Base-by-base conservation (phyloP, 192 early-diverging fungal genomes). In the Coemansia sp. region DNA sequence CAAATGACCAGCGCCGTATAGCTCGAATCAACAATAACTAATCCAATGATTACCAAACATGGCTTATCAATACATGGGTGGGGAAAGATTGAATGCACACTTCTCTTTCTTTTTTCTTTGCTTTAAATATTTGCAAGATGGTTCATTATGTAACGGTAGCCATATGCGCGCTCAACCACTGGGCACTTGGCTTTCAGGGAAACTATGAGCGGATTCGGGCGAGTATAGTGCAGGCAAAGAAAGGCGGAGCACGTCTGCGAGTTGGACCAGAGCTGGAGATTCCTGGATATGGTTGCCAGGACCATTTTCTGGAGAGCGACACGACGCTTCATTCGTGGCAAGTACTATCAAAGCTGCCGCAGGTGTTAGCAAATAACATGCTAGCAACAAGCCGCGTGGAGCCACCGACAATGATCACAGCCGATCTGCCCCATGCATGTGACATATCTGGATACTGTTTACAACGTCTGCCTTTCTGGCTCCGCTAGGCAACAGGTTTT, bases 221-320 rank as follows among this genome's bases (percentile, higher is more conserved):
- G 65, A 93, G 91, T 67, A 94, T 99, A 53, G 68, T 75, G 24
- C 79, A 86, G 21, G 94, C 95, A 8, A 97, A 95, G 62, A 85
- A 82, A 32, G 65, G 64, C 10, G 92, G 92, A 5, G 93, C 97
- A 0, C 81, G 74, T 22, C 82, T 94, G 33, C 87, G 97, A 26
- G 86, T 97, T 40, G 97, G 97, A 0, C 94, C 95, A 3, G 95
- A 98, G 78, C 85, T 99, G 8, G 97, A 99, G 76, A 91, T 99
- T 69, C 87, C 91, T 4, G 97, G 97, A 19, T 99, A 99, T 70
- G 95, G 95, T 11, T 99, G 97, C 84, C 88, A 92, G 56, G 97
- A 99, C 75, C 97, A 99, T 58, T 98, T 98, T 71, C 76, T 95
- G 32, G 97, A 99, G 85, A 83, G 85, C 50, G 97, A 99, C 77